Percentiles rank a stretch among this genome's conserved stretches.
Evolutionary conservation across 1,139 yeast genomes (phyloP).

Genomic region (Kluyveromyces sp.): DNA sequence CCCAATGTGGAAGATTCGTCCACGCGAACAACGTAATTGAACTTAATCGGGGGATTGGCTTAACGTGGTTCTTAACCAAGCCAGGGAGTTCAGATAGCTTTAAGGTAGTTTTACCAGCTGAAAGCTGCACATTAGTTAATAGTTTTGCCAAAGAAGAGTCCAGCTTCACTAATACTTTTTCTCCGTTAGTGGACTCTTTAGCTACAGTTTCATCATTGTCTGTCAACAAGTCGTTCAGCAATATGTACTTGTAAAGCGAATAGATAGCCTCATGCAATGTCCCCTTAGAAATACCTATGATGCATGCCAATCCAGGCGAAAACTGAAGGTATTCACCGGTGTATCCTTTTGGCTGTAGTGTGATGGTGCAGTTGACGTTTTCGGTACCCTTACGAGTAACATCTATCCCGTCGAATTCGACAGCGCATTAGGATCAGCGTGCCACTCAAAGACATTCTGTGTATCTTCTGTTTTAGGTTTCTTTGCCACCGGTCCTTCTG

Average conservation of each 20-base stretch:
- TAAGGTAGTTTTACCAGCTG: slow-evolving; percentile 24
- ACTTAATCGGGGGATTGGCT: slow-evolving; percentile 72
- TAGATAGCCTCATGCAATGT: slow-evolving; percentile 84
- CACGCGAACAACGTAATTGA: slow-evolving; percentile 71
- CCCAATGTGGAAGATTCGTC: slow-evolving; percentile 75
- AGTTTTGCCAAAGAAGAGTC: slow-evolving; percentile 50
- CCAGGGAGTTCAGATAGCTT: slow-evolving; percentile 72
- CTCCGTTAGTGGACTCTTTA: slow-evolving; percentile 31
- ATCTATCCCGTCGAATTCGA: slow-evolving; percentile 82
- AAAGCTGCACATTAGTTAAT: slow-evolving; percentile 36
- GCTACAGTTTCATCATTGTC: slow-evolving; percentile 14
- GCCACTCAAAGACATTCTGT: slow-evolving; percentile 57
- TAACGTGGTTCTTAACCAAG: slow-evolving; percentile 52
- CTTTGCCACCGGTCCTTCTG: slow-evolving; percentile 8
- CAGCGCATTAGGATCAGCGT: slow-evolving; percentile 44
- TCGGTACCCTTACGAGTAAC: slow-evolving; percentile 68
- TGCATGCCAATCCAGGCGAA: slow-evolving; percentile 54
- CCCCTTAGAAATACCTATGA: slow-evolving; percentile 69
- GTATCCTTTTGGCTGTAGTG: slow-evolving; percentile 68
- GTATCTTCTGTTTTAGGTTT: slow-evolving; percentile 4
- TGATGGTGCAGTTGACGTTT: slow-evolving; percentile 62
- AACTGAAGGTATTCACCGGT: slow-evolving; percentile 58
- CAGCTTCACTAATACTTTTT: slow-evolving; percentile 52
- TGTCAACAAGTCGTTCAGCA: slow-evolving; percentile 23
- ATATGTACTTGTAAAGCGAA: slow-evolving; percentile 75